Base-by-base conservation (phyloP, 2,329 filamentous ascomycete species). In the Stagonosporopsis chrysanthemi region DNA sequence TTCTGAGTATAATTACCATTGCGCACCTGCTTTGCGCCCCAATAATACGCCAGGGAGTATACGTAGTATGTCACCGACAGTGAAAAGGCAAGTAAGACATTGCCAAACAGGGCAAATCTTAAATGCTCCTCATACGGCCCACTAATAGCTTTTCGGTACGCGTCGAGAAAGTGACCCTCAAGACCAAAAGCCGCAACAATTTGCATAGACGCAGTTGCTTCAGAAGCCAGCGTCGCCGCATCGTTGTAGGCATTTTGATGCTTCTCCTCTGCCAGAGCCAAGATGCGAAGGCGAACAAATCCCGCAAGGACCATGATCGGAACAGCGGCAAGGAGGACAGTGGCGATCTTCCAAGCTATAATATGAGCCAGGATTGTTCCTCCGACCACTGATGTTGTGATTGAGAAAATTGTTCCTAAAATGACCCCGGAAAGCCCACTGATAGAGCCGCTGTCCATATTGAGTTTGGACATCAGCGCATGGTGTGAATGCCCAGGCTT, bases 121-220 rank as follows among this genome's bases (percentile, higher is more conserved):
- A 78, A 60, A 24, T 78, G 74, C 43, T 77, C 70, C 22, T 77
- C 67, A 53, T 78, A 79, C 3, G 78, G 78, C 40, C 73, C 70
- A 15, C 71, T 70, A 6, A 81, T 72, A 1, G 75, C 74, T 2
- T 66, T 64, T 41, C 68, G 69, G 51, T 81, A 81, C 11, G 70
- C 56, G 14, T 69, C 59, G 17, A 79, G 64, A 15, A 80, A 72
- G 38, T 77, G 70, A 6, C 70, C 63, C 57, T 81, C 79, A 6
- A 79, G 67, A 6, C 78, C 77, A 11, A 81, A 75, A 1, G 78
- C 73, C 3, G 78, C 76, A 14, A 81, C 82, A 26, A 88, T 90
- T 64, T 87, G 85, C 73, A 89, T 87, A 1, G 84, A 85, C 49
- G 84, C 83, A 46, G 88, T 86, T 1, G 88, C 87, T 64, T 91